These are phyloP conservation scores for Cryphonectria nitschkei DNA, from an alignment of 2,329 filamentous ascomycete genomes.

Conservation along the genomic window DNA sequence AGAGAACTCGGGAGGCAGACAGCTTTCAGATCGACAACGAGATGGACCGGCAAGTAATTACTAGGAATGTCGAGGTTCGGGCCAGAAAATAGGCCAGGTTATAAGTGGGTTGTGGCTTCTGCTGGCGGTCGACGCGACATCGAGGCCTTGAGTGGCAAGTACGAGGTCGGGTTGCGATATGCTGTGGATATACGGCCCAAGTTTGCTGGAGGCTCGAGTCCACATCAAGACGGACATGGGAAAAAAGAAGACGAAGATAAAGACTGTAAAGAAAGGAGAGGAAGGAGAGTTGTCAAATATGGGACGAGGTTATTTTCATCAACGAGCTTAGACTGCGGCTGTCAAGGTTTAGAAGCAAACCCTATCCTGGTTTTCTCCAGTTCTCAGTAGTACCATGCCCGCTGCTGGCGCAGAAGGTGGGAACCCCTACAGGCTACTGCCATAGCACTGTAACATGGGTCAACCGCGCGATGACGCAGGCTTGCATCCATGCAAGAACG, in stretches of 20 bases:
- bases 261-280: neutral
- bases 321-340: neutral
- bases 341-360: neutral
- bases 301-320: conserved; percentile 9
- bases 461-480: neutral
- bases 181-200: neutral
- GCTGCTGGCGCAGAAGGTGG: neutral
- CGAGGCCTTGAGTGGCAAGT: neutral
- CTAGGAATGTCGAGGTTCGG: neutral
- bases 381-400: neutral
- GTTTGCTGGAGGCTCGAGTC: neutral
- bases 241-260: neutral
- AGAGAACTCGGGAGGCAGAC: neutral
- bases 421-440: neutral
- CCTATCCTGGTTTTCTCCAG: neutral
- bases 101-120: neutral
- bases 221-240: neutral
- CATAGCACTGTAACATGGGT: neutral
- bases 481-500: neutral
- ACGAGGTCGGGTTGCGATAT: neutral
- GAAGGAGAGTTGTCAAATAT: neutral
- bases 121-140: neutral
- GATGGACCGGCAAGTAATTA: neutral
- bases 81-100: neutral
- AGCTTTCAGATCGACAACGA: neutral